These are phyloP conservation scores for Rhodosorus marinus DNA, from an alignment of 23 red algal species.

Conservation along the genomic window DNA sequence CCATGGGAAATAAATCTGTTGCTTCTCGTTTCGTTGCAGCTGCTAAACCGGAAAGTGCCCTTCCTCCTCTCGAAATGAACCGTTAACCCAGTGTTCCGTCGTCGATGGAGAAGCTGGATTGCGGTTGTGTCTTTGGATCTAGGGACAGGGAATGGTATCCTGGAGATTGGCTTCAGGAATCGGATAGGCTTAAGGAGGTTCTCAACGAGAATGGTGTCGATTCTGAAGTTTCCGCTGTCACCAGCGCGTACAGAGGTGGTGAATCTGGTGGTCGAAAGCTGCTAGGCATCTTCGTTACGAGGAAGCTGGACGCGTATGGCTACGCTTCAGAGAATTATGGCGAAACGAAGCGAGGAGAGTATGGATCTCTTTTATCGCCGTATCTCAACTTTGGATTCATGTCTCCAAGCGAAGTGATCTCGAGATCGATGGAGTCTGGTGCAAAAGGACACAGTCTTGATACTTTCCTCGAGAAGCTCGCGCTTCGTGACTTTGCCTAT, in stretches of 20 bases:
- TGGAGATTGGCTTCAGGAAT: neutral
- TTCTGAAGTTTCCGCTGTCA: neutral
- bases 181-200: neutral
- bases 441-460: neutral
- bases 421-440: neutral
- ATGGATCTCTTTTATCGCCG: neutral
- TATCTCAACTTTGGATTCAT: conserved; percentile 2
- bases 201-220: neutral
- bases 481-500: neutral
- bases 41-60: too few relatives aligned
- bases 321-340: neutral
- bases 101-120: too few relatives aligned
- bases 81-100: too few relatives aligned
- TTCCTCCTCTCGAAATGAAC: too few relatives aligned
- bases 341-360: neutral
- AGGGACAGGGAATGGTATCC: too few relatives aligned
- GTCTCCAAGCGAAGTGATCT: neutral
- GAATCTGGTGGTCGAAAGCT: neutral
- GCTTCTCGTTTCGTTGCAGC: too few relatives aligned
- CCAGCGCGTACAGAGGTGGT: neutral
- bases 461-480: neutral
- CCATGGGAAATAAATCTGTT: too few relatives aligned
- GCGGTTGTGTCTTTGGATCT: too few relatives aligned
- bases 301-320: neutral
- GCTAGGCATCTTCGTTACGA: neutral